Base-by-base conservation (phyloP, 2,329 filamentous ascomycete genomes). In the Botrytis deweyae region DNA sequence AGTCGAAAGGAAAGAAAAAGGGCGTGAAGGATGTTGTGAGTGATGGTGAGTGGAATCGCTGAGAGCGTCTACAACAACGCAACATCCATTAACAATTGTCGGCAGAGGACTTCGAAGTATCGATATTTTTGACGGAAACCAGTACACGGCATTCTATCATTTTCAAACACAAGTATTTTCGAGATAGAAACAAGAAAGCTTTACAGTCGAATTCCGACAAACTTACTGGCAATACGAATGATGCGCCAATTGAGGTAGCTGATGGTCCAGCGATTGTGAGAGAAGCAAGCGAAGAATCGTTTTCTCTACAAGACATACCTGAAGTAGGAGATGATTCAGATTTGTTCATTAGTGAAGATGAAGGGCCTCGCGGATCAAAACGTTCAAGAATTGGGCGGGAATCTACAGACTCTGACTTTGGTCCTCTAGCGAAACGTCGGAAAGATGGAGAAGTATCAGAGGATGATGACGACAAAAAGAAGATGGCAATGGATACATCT, bases 71-170 rank as follows among this genome's bases (percentile, higher is more conserved):
- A 49, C 10, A 12, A 70, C 20, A 52, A 52, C 10, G 20, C 38
- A 70, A 70, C n/a, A 40, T 49, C 65, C 66, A 69, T 76, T 80
- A 70, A 78, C 70, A 29, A 38, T 44, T 25, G 49, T 16, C 33
- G 46, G 70, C 74, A 96, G 95, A 98, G 82, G 95, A 97, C 78
- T 99, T 98, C 81, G 94, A 98, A 81, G 94, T 98, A 22, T 93
- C 94, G 55, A 92, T 99, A 77, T 98, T 98, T 83, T 86, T 99
- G 77, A 97, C 93, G 64, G 93, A 97, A 82, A 92, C 92, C 12
- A 91, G 89, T 70, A 95, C 92, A 4, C 90, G 94, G 22, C 96
- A 98, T 84, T 93, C 94, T 49, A 85, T 99, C 55, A 87, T 98
- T 74, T 92, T 91, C 73, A 97, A 96, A 82, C 90, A 93, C 79